Evolutionary conservation across 2,329 filamentous ascomycete genomes (phyloP), one percentile per base, ranked within the genome.

Genomic region (Fusarium globosum): DNA sequence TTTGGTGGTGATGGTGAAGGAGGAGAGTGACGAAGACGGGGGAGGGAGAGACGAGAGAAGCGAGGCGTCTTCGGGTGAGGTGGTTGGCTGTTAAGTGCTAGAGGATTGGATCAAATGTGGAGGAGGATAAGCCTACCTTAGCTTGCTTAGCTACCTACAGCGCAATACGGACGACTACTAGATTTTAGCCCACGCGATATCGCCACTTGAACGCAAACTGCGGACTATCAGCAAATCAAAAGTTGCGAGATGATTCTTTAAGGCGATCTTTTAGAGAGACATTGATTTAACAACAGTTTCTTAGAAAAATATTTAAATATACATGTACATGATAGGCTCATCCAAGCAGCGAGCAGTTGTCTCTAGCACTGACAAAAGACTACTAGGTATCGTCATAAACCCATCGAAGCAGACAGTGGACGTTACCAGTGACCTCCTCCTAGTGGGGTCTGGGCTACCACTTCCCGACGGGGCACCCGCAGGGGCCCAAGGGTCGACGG

Each of bases 181-280:
- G 30, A 59, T 38, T 26, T 60, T 74, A 65, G 62, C 71, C 65
- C 65, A 75, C 59, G 73, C 68, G 68, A 76, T 53, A 60, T 75
- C 68, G 73, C 73, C 73, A 76, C 73, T 28, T 36, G 33, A 51
- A 28, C 23, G 30, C 53, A 60, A 36, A 64, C 46, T 56, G 42
- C 23, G n/a, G 21, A 35, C 51, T 45, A 16, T 46, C n/a, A 36
- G 42, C 49, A 15, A 38, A 38, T 38, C 16, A 36, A 28, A 28
- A 38, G 23, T 28, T 21, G 9, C 9, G 33, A 38, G 42, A 59
- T 23, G 11, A 26, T 36, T 49, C 13, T 49, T 36, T 28, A 18
- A 13, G 10, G n/a, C 12, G 21, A 28, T 49, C 1, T 36, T n/a
- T 28, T n/a, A 14, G 23, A 11, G 49, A 26, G 30, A 26, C 10